phyloP scores from a whole-genome alignment of 495 filamentous ascomycete genomes.

The Neurospora sp. region DNA sequence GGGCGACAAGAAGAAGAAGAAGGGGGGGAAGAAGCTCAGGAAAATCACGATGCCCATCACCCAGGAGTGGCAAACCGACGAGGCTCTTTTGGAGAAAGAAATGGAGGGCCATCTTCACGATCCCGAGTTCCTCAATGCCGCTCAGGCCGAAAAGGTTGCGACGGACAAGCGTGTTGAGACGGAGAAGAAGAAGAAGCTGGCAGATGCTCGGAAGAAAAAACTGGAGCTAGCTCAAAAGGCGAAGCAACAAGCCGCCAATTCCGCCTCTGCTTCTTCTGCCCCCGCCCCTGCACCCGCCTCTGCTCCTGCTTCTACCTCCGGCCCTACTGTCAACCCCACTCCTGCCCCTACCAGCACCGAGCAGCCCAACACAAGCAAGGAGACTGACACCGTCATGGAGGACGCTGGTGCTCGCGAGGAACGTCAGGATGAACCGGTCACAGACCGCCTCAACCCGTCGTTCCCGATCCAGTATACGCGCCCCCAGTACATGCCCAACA shows the following conservation, averaged over 20 bases:
- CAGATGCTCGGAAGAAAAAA: slow-evolving; percentile 12
- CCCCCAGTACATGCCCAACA: background rate
- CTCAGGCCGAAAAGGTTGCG: slow-evolving; percentile 13
- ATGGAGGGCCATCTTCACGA: slow-evolving; percentile 41
- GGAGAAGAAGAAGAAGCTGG: background rate
- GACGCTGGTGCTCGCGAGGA: background rate
- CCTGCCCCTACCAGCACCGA: background rate
- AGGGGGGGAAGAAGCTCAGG: slow-evolving; percentile 7
- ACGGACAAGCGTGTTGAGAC: slow-evolving; percentile 21
- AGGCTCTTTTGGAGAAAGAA: slow-evolving; percentile 37
- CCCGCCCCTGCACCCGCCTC: background rate
- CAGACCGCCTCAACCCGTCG: background rate
- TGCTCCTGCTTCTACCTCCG: background rate
- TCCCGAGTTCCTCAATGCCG: slow-evolving; percentile 33
- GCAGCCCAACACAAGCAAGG: background rate
- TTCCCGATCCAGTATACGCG: background rate
- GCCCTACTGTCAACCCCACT: background rate
- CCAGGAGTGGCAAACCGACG: slow-evolving; percentile 39
- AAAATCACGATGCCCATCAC: slow-evolving; percentile 24
- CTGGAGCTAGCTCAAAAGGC: slow-evolving; percentile 13
- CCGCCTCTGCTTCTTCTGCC: background rate
- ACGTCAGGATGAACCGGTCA: background rate
- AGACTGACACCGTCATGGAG: background rate
- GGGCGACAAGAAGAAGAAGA: background rate
- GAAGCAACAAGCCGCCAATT: slow-evolving; percentile 3